Percentiles rank a stretch among this genome's conserved stretches.
Conservation (phyloP, 202 grass and related monocot species). For the Sporobolus alterniflorus region DNA sequence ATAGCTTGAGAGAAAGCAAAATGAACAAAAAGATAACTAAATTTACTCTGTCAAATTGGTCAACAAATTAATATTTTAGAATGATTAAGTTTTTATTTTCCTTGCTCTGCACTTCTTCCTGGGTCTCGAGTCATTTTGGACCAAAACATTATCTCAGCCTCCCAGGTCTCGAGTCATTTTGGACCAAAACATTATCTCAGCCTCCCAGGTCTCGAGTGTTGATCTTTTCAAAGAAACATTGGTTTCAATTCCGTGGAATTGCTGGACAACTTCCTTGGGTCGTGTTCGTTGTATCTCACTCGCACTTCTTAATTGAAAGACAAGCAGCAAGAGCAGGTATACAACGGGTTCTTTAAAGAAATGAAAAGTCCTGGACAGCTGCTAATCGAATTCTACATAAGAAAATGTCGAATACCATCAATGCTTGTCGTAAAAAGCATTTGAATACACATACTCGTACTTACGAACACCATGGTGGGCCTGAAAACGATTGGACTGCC, state of each 20-base stretch:
- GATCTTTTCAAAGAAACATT: constrained; percentile 6
- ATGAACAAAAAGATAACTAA: neutral
- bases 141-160: neutral
- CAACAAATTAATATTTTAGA: neutral
- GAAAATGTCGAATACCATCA: neutral
- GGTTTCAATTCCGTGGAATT: constrained; percentile 20
- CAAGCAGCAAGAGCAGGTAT: neutral
- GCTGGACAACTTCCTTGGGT: neutral
- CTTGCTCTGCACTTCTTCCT: neutral
- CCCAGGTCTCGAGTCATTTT: neutral
- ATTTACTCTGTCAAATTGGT: neutral
- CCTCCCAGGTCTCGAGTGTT: constrained; percentile 15
- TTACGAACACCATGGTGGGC: neutral
- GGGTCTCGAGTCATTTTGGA: neutral
- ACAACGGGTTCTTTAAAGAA: neutral
- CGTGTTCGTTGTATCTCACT: neutral
- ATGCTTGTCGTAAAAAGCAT: neutral
- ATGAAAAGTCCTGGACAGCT: neutral
- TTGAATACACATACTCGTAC: neutral
- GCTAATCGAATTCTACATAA: neutral
- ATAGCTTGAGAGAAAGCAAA: neutral
- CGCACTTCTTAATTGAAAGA: neutral
- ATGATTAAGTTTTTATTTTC: neutral
- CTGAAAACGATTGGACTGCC: neutral
- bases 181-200: neutral